These are phyloP conservation scores for Pseudotsuga menziesii DNA, from an alignment of 75 land plant genomes.

Conservation along the genomic window DNA sequence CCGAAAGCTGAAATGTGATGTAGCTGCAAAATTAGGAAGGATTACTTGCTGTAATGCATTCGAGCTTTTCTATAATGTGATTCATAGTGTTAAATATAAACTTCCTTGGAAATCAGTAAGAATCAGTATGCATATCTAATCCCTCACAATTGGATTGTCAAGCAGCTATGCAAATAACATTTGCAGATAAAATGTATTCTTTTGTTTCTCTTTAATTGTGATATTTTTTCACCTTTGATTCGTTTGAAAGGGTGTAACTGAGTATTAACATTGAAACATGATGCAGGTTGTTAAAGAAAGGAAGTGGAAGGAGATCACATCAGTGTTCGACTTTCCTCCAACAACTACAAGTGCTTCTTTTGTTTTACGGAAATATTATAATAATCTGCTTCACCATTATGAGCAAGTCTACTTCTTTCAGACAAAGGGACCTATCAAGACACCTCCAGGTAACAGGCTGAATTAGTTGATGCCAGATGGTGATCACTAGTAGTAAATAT, in stretches of 20 bases:
- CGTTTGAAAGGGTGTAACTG: not conserved
- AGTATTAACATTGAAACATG: not conserved
- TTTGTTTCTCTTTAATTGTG: not conserved
- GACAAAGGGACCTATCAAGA: slow-evolving; percentile 1
- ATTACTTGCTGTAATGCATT: not conserved
- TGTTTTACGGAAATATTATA: slow-evolving; percentile 28
- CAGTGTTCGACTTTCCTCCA: slow-evolving; percentile 26
- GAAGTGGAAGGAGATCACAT: slow-evolving; percentile 30
- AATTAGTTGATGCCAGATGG: not conserved
- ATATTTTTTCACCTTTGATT: not conserved
- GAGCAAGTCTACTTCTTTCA: slow-evolving; percentile 35
- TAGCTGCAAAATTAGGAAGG: not conserved
- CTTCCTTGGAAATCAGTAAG: not conserved
- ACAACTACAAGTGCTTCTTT: slow-evolving; percentile 37
- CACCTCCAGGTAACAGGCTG: slow-evolving; percentile 11
- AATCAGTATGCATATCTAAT: not conserved
- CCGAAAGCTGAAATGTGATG: not conserved
- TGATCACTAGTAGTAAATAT: not conserved
- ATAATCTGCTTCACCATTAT: slow-evolving; percentile 21
- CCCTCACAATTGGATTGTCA: not conserved
- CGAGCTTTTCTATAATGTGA: not conserved
- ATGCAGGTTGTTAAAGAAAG: slow-evolving; percentile 30
- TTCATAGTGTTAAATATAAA: not conserved
- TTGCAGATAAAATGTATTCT: not conserved
- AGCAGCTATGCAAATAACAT: not conserved